Percentiles rank a stretch among this genome's conserved stretches.
Conservation (phyloP, 352 stramenopile genomes). For the Halophytophthora polymorphica region DNA sequence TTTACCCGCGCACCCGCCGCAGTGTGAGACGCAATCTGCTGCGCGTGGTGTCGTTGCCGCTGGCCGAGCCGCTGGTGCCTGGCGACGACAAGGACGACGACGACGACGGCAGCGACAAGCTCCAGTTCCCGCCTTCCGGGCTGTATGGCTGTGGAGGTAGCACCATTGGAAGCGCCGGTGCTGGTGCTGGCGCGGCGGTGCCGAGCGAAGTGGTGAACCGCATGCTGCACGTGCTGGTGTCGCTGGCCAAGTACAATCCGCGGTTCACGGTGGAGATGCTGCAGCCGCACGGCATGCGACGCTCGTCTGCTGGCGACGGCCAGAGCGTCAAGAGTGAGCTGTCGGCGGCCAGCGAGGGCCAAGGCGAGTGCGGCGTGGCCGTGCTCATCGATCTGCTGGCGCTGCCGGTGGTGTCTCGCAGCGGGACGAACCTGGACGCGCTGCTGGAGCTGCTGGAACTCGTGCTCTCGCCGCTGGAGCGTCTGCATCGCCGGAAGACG, state of each 20-base stretch:
- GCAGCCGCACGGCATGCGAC: slow-evolving; percentile 52
- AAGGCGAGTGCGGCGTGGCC: slow-evolving; percentile 40
- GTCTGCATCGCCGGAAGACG: slow-evolving; percentile 51
- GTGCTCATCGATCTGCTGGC: slow-evolving; percentile 89
- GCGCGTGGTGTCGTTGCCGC: slow-evolving; percentile 52
- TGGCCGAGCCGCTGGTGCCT: slow-evolving; percentile 39
- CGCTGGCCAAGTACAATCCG: slow-evolving; percentile 90
- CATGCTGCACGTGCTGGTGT: slow-evolving; percentile 84
- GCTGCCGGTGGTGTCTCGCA: slow-evolving; percentile 81
- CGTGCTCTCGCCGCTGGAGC: slow-evolving; percentile 83
- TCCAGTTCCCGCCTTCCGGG: slow-evolving; percentile 47
- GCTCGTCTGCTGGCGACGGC: slow-evolving; percentile 11
- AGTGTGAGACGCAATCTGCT: slow-evolving; percentile 64
- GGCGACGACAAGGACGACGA: slow-evolving; percentile 34
- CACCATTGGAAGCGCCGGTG: slow-evolving; percentile 19
- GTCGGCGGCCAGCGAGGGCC: slow-evolving; percentile 1
- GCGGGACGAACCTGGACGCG: slow-evolving; percentile 90
- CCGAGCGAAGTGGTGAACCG: slow-evolving; percentile 88
- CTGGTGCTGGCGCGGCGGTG: slow-evolving; percentile 24
- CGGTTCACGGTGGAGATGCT: slow-evolving; percentile 90
- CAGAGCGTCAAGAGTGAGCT: slow-evolving; percentile 15
- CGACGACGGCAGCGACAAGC: slow-evolving; percentile 30
- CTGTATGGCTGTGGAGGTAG: slow-evolving; percentile 57
- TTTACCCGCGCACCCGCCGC: slow-evolving; percentile 69
- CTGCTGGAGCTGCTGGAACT: slow-evolving; percentile 91